phyloP scores from a whole-genome alignment of 192 early-diverging fungal genomes.

The Podila verticillata region DNA sequence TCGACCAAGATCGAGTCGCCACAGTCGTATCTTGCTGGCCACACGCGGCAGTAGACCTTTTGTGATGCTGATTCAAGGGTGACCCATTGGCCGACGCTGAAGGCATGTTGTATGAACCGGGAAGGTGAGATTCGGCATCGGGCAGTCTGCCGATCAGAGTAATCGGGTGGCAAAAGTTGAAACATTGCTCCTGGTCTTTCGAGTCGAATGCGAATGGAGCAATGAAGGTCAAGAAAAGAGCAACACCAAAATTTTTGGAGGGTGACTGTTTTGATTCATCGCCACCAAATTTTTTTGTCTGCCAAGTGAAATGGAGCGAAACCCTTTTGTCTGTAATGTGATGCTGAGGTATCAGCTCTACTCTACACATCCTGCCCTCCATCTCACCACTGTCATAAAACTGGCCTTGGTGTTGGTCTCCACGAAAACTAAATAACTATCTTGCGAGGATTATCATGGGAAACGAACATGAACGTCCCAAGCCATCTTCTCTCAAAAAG shows the following conservation, averaged over 20 bases:
- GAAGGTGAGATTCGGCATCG: slow-evolving; percentile 39
- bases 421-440: too few species aligned
- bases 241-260: background rate
- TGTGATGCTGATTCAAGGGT: slow-evolving; percentile 1
- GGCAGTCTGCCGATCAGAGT: slow-evolving; percentile 38
- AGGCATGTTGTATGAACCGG: slow-evolving; percentile 13
- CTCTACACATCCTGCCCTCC: too few species aligned
- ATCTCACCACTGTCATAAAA: too few species aligned
- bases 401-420: too few species aligned
- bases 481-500: too few species aligned
- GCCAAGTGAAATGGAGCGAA: too few species aligned
- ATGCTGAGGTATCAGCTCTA: too few species aligned
- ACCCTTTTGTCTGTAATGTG: too few species aligned
- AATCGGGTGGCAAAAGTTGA: slow-evolving; percentile 25
- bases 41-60: slow-evolving; percentile 23
- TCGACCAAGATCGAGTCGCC: slow-evolving; percentile 23
- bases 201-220: background rate
- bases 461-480: too few species aligned
- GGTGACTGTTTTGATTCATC: too few species aligned
- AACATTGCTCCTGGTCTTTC: slow-evolving; percentile 10
- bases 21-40: slow-evolving; percentile 40
- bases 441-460: too few species aligned
- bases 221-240: background rate
- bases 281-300: too few species aligned
- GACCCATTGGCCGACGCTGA: slow-evolving; percentile 45